These are phyloP conservation scores for Eutrema salsugineum DNA, from an alignment of 441 rosid genomes.

Conservation along the genomic window DNA sequence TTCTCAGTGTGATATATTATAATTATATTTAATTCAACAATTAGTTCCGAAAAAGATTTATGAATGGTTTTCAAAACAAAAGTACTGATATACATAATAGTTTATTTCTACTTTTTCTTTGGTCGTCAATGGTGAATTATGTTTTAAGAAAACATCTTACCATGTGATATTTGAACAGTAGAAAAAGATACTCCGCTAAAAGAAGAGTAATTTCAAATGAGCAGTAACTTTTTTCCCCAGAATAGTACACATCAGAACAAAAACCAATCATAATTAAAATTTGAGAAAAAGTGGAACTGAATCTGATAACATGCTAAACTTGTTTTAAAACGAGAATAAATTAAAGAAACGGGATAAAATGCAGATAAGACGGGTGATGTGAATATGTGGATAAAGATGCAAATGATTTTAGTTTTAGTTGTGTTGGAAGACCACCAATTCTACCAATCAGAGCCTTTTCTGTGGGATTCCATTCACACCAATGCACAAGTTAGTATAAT, in stretches of 20 bases:
- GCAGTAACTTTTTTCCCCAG: neutral
- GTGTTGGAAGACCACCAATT: slow-evolving; percentile 30
- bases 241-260: neutral
- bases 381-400: slow-evolving; percentile 54
- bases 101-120: neutral
- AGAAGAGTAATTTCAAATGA: neutral
- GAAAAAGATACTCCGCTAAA: neutral
- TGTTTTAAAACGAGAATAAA: neutral
- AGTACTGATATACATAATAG: neutral
- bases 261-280: slow-evolving; percentile 5
- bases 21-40: neutral
- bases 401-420: slow-evolving; percentile 28
- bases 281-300: slow-evolving; percentile 20
- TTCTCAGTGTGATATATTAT: neutral
- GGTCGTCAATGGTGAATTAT: neutral
- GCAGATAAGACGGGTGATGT: slow-evolving; percentile 20
- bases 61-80: neutral
- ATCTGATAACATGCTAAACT: slow-evolving; percentile 14
- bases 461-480: slow-evolving; percentile 59
- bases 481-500: neutral
- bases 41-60: neutral
- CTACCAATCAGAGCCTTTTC: slow-evolving; percentile 54
- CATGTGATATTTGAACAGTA: neutral
- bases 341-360: neutral
- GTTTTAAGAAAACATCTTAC: neutral